Percentiles rank a stretch among this genome's conserved stretches.
These are phyloP conservation scores for Monoraphidium neglectum DNA, from an alignment of 139 green algal species.

Conservation along the genomic window DNA sequence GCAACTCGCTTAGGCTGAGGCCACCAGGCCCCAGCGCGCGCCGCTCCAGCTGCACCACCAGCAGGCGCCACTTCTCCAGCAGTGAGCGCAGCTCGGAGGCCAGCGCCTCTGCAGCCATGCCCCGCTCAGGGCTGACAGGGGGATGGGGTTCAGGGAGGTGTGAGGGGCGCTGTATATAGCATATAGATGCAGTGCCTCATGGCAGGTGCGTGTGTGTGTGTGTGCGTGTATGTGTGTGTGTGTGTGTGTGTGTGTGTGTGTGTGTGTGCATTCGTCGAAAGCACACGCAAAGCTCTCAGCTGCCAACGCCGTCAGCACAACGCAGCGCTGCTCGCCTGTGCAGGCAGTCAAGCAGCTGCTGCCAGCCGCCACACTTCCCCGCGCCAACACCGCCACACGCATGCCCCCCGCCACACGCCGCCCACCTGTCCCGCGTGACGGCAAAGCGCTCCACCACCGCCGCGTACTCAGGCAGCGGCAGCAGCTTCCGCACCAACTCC, in stretches of 20 bases:
- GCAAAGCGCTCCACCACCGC: slow-evolving; percentile 75
- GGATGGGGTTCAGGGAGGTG: no score
- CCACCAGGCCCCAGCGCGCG: slow-evolving; percentile 38
- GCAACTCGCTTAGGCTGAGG: slow-evolving; percentile 74
- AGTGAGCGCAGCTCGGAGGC: slow-evolving; percentile 70
- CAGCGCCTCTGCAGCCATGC: slow-evolving; percentile 75
- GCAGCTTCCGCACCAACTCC: slow-evolving; percentile 73
- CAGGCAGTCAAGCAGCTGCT: no score
- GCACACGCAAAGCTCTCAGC: background rate
- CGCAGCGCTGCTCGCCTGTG: no score
- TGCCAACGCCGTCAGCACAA: no score
- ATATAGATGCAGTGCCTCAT: background rate
- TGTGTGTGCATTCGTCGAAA: background rate
- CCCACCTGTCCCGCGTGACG: slow-evolving; percentile 61
- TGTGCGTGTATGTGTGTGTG: background rate
- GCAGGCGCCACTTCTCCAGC: slow-evolving; percentile 76
- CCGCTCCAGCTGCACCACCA: slow-evolving; percentile 91
- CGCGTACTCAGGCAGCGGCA: slow-evolving; percentile 81
- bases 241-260: background rate
- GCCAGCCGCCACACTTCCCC: background rate
- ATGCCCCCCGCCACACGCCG: slow-evolving; percentile 9
- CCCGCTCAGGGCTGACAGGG: no score
- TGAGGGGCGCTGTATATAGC: no score
- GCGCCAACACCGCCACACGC: background rate
- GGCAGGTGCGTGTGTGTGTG: background rate